Percentiles rank a stretch among this genome's conserved stretches.
phyloP scores from a whole-genome alignment of 2,329 filamentous ascomycete genomes.

The Tolypocladium pustulatum region DNA sequence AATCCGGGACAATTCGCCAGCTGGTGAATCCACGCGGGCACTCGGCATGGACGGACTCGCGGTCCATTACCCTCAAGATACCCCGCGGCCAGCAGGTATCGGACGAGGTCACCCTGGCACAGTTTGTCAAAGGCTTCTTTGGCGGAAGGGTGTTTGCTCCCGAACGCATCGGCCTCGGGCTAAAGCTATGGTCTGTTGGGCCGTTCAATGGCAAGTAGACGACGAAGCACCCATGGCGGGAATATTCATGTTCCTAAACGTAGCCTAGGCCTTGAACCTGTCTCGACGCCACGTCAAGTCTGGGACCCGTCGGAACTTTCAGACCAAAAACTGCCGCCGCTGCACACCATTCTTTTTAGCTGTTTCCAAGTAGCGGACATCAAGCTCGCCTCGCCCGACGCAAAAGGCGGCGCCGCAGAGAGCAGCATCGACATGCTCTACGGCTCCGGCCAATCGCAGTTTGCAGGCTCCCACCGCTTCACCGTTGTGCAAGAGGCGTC shows the following conservation, averaged over 20 bases:
- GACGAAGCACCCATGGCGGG: neutral
- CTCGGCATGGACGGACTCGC: slow-evolving; percentile 9
- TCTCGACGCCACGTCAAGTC: neutral
- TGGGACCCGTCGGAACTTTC: slow-evolving; percentile 11
- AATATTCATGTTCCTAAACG: neutral
- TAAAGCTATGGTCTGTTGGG: neutral
- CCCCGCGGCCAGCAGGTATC: slow-evolving; percentile 7
- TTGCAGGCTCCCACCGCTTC: slow-evolving; percentile 19
- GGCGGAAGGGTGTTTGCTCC: slow-evolving; percentile 17
- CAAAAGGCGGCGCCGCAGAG: neutral
- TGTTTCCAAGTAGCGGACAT: slow-evolving; percentile 15
- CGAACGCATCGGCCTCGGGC: slow-evolving; percentile 11
- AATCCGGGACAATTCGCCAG: slow-evolving; percentile 11
- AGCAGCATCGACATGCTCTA: slow-evolving; percentile 19
- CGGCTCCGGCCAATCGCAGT: slow-evolving; percentile 12
- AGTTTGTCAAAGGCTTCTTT: slow-evolving; percentile 18
- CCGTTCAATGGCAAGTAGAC: neutral
- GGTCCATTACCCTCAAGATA: slow-evolving; percentile 11
- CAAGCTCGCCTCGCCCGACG: neutral
- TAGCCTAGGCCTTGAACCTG: neutral
- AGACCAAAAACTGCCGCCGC: slow-evolving; percentile 5
- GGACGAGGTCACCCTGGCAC: slow-evolving; percentile 16
- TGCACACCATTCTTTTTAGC: slow-evolving; percentile 13
- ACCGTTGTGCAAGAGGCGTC: slow-evolving; percentile 10
- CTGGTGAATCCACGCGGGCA: slow-evolving; percentile 15